Percentiles rank a stretch among this genome's conserved stretches.
Evolutionary conservation across 352 stramenopile species (phyloP).

Genomic region (Globisporangium mamillatum): DNA sequence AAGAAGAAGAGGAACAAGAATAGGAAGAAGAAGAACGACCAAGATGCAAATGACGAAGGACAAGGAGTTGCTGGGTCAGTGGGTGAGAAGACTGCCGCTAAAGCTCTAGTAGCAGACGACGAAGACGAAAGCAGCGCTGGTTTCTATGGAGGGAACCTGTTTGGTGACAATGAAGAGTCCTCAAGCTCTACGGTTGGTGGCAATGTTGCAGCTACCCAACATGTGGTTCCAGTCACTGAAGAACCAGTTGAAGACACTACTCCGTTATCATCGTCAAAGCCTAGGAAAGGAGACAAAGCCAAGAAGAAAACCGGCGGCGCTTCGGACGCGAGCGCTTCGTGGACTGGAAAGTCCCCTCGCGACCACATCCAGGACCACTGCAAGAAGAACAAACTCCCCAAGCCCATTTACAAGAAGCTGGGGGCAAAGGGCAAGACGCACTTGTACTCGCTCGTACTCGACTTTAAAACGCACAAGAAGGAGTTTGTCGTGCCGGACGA

Average conservation of each 20-base stretch:
- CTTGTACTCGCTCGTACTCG: slow-evolving; percentile 54
- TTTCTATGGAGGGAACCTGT: slow-evolving; percentile 13
- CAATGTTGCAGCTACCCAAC: background rate
- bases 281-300: slow-evolving; percentile 28
- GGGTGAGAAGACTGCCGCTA: background rate
- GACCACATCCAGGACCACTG: slow-evolving; percentile 89
- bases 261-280: background rate
- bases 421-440: slow-evolving; percentile 26
- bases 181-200: background rate
- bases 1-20: slow-evolving; percentile 14
- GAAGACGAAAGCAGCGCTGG: background rate
- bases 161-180: background rate
- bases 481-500: slow-evolving; percentile 39
- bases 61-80: background rate
- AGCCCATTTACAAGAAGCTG: slow-evolving; percentile 70
- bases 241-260: background rate
- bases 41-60: background rate
- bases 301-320: slow-evolving; percentile 33
- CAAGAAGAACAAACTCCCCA: slow-evolving; percentile 80
- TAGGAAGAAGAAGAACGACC: slow-evolving; percentile 9
- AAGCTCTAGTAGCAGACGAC: background rate
- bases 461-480: slow-evolving; percentile 40
- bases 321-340: slow-evolving; percentile 33
- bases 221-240: background rate
- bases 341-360: slow-evolving; percentile 84